Base-by-base conservation (phyloP, 2,329 filamentous ascomycete genomes). In the Aspergillus aculeatus region DNA sequence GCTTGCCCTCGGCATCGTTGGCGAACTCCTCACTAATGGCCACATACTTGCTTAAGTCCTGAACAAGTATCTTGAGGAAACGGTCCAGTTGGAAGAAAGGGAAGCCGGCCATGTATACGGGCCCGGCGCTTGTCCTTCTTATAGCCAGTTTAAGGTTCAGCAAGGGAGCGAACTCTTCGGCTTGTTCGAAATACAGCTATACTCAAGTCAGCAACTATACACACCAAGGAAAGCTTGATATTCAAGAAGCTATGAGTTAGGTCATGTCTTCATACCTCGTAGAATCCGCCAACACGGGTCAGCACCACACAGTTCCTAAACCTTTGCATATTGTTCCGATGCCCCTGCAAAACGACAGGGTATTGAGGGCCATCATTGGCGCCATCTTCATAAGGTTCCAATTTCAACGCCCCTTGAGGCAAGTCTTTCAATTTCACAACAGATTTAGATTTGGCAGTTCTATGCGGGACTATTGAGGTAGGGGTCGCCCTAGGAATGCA, bases 11-110 rank as follows among this genome's bases (percentile, higher is more conserved):
- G 4, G 85, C 81, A 64, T 87, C 83, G 69, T 95, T 90, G 19
- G 89, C 87, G 68, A 96, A 94, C 74, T 99, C 95, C 73, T 99
- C 94, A 50, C 91, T 92, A 64, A 99, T 89, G 51, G 95, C 95
- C 62, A 99, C 95, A 76, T 96, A 91, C 70, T 91, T 90, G 73
- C 90, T 91, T 50, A 95, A 79, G 71, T 98, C 95, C 73, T 96
- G 89, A 3, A 99, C 95, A 21, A 99, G 84, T 62, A 91, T 86
- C 75, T 97, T 98, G 67, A 99, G 85, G 74, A 92, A 97, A 24
- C 92, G 87, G 71, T 98, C 94, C 26, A 99, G 82, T 73, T 98
- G 93, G 70, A 91, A 93, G 74, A 91, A 92, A 19, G 94, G 95
- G 68, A 99, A 99, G 2, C 95, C 95, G 65, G 93, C 89, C 94